These are phyloP conservation scores for Hypoxylon cercidicola DNA, from an alignment of 495 filamentous ascomycete species.

Conservation along the genomic window DNA sequence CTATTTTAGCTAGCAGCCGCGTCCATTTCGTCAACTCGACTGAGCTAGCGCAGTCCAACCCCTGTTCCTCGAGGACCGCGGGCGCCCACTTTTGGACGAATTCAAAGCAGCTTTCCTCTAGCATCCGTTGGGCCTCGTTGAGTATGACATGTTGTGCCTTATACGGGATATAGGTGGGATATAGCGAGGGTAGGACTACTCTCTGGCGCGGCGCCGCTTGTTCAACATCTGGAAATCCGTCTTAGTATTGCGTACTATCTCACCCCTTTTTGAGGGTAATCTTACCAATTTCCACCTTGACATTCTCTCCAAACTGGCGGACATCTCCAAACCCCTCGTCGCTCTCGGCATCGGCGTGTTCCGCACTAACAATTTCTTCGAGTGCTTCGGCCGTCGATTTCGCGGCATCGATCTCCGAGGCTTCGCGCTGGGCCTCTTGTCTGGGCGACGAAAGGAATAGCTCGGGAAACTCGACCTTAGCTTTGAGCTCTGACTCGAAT, in stretches of 20 bases:
- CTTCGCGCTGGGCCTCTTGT: constrained; percentile 40
- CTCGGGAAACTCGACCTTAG: constrained; percentile 50
- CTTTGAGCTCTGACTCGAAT: constrained; percentile 48
- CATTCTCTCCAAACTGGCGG: constrained; percentile 13
- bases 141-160: constrained; percentile 53
- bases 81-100: constrained; percentile 51
- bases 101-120: constrained; percentile 56
- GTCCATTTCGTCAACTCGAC: constrained; percentile 56
- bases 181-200: constrained; percentile 41
- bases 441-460: constrained; percentile 43
- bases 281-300: constrained; percentile 2
- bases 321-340: constrained; percentile 10
- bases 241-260: neutral
- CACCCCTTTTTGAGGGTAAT: neutral
- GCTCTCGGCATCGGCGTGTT: constrained; percentile 23
- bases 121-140: constrained; percentile 48
- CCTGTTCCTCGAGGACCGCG: constrained; percentile 40
- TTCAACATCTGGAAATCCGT: constrained; percentile 15
- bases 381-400: constrained; percentile 43
- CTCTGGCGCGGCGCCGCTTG: constrained; percentile 9
- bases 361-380: constrained; percentile 39
- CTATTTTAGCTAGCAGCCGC: constrained; percentile 34
- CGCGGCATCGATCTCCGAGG: constrained; percentile 42
- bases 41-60: constrained; percentile 51
- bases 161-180: constrained; percentile 55